phyloP scores from a whole-genome alignment of 345 rosid species.

The rapeseed (Brassica napus) region Da-Ae NC_063446.1:3556001-3556500 shows the following conservation, averaged over 20 bases:
- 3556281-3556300: no score
- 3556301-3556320: no score
- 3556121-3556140: slow-evolving; percentile 89
- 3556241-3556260: no score
- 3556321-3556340: neutral
- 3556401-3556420: slow-evolving; percentile 48
- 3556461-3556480: slow-evolving; percentile 82
- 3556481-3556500: slow-evolving; percentile 89
- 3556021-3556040: slow-evolving; percentile 56
- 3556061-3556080: slow-evolving; percentile 96
- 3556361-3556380: slow-evolving; percentile 7
- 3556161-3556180: slow-evolving; percentile 81
- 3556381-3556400: neutral
- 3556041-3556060: slow-evolving; percentile 93
- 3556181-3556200: slow-evolving; percentile 96
- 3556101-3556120: slow-evolving; percentile 85
- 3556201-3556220: neutral
- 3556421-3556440: slow-evolving; percentile 79
- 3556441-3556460: slow-evolving; percentile 80
- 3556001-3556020: slow-evolving; percentile 59
- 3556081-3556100: slow-evolving; percentile 94
- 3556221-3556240: no score
- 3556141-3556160: slow-evolving; percentile 82
- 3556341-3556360: neutral
- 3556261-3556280: no score